A percentile compares a stretch with the other conserved stretches of the same genome.
phyloP scores from a whole-genome alignment of 495 filamentous ascomycete genomes.

The Annulohypoxylon maeteangense region DNA sequence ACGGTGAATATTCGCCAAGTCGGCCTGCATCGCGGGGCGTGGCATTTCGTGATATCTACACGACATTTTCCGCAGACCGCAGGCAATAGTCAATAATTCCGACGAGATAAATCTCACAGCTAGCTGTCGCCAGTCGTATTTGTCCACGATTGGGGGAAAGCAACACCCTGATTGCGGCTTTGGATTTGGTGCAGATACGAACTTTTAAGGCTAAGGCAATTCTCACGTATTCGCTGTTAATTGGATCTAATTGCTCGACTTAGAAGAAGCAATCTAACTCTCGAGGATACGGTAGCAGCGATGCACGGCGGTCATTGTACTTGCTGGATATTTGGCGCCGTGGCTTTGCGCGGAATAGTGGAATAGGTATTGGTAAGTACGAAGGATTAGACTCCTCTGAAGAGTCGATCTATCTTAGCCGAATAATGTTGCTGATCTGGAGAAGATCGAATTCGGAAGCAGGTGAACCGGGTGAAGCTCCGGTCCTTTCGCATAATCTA shows the following conservation, averaged over 20 bases:
- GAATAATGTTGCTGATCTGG: constrained; percentile 16
- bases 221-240: constrained; percentile 1
- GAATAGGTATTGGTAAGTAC: background rate
- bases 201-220: background rate
- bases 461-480: constrained; percentile 22
- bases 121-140: constrained; percentile 15
- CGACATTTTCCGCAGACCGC: constrained; percentile 22
- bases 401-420: constrained; percentile 8
- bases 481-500: constrained; percentile 27
- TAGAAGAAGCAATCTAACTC: background rate
- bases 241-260: constrained; percentile 1
- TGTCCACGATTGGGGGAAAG: constrained; percentile 3
- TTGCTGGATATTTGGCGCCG: background rate
- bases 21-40: constrained; percentile 14
- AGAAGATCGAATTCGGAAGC: constrained; percentile 32
- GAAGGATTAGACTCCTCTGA: background rate
- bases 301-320: background rate
- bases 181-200: constrained; percentile 36
- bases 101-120: constrained; percentile 12
- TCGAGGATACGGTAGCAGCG: constrained; percentile 9
- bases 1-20: constrained; percentile 3
- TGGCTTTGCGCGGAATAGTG: constrained; percentile 7
- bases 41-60: constrained; percentile 27
- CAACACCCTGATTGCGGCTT: background rate
- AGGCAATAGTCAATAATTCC: constrained; percentile 14